Percentiles rank a stretch among this genome's conserved stretches.
phyloP scores from a whole-genome alignment of 1,284 basidiomycete species.

The Trichosporon inkin region DNA sequence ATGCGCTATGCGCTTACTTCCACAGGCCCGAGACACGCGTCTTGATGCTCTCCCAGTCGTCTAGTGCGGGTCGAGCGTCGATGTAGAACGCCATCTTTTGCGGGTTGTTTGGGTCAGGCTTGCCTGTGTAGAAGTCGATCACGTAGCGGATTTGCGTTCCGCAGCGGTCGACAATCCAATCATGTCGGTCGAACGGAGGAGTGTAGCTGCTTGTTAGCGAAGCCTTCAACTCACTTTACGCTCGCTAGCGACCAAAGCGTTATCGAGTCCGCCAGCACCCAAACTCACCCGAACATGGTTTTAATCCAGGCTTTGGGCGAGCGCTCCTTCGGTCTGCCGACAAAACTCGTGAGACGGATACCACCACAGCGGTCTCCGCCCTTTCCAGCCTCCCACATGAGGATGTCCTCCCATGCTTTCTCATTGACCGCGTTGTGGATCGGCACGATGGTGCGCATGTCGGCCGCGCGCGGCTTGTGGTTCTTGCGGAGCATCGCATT shows the following conservation, averaged over 20 bases:
- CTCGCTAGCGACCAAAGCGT: too few relatives aligned
- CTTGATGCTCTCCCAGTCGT: conserved; percentile 80
- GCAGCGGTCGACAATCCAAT: conserved; percentile 93
- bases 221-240: too few relatives aligned
- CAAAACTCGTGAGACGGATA: conserved; percentile 49
- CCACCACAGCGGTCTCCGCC: conserved; percentile 80
- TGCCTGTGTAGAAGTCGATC: conserved; percentile 98
- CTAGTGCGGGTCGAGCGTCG: conserved; percentile 88
- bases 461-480: conserved; percentile 66
- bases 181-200: conserved; percentile 92
- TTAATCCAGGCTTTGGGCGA: conserved; percentile 79
- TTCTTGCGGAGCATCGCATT: conserved; percentile 91
- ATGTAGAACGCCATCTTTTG: conserved; percentile 69
- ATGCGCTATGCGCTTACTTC: conserved; percentile 12
- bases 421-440: conserved; percentile 99
- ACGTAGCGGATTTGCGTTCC: conserved; percentile 86
- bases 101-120: conserved; percentile 47
- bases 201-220: conserved; percentile 62
- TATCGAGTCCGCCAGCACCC: background rate
- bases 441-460: conserved; percentile 94
- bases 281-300: conserved; percentile 74
- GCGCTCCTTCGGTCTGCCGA: conserved; percentile 53
- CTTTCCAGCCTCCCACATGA: conserved; percentile 80
- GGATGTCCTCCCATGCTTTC: conserved; percentile 84
- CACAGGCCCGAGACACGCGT: conserved; percentile 56